phyloP scores from a whole-genome alignment of 495 filamentous ascomycete genomes.

The Lophiostoma macrostomum region DNA sequence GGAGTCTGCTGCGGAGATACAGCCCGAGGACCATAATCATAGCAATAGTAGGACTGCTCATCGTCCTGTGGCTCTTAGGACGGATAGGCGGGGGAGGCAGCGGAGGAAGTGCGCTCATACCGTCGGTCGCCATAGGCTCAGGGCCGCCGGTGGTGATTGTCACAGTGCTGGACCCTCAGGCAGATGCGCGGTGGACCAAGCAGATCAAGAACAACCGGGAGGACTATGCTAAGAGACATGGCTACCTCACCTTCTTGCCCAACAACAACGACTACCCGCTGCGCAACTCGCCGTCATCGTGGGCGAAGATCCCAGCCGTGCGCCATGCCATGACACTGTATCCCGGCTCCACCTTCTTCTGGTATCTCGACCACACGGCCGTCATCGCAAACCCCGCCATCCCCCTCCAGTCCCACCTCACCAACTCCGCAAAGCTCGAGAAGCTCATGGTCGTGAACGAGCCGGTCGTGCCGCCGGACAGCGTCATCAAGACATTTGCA shows the following conservation, averaged over 20 bases:
- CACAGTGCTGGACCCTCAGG: conserved; percentile 69
- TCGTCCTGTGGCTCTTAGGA: conserved; percentile 58
- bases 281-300: conserved; percentile 61
- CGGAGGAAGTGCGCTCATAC: not conserved
- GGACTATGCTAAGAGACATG: conserved; percentile 84
- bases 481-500: conserved; percentile 91
- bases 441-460: conserved; percentile 78
- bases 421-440: conserved; percentile 64
- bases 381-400: conserved; percentile 86
- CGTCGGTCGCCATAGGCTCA: conserved; percentile 48
- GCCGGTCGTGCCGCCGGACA: conserved; percentile 89
- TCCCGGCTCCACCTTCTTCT: conserved; percentile 74
- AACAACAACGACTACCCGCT: conserved; percentile 74
- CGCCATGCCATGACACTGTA: conserved; percentile 82
- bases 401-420: conserved; percentile 65
- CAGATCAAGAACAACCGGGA: conserved; percentile 77
- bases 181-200: conserved; percentile 60
- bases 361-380: conserved; percentile 76
- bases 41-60: conserved; percentile 53
- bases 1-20: conserved; percentile 56
- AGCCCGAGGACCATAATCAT: conserved; percentile 63
- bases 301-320: conserved; percentile 80
- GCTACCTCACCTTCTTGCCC: conserved; percentile 83
- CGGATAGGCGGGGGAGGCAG: conserved; percentile 21
- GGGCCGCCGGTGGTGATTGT: conserved; percentile 83